Evolutionary conservation across 2,329 filamentous ascomycete genomes (phyloP), one percentile per base, ranked within the genome.

Genomic region (Dothidotthia symphoricarpi): DNA sequence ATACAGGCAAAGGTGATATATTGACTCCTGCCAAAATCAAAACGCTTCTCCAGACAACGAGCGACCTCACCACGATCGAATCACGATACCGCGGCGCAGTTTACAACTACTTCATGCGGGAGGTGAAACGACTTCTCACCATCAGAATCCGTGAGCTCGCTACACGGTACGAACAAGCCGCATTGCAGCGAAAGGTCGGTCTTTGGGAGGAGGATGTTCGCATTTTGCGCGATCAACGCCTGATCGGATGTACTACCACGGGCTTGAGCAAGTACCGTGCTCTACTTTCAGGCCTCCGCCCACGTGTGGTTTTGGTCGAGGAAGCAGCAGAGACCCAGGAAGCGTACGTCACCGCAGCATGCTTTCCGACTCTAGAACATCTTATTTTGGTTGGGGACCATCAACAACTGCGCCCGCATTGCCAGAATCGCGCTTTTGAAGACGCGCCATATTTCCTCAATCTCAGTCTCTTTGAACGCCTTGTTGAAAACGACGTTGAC

Each of bases 221-320:
- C 34, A 33, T 62, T 4, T 45, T 62, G 14, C 39, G 46, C 34
- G 34, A 50, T 3, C 70, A 77, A 4, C 78, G 74, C 38, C 60
- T 85, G 16, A 74, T 85, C 34, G 81, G 81, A 7, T 75, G 83
- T 72, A 95, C 88, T 0, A 89, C 85, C 0, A 94, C 88, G 0
- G 87, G 88, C 1, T 61, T 94, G 7, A 83, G 82, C 64, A 94
- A 94, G 52, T 91, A 93, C 45, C 80, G 87, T 3, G 78, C 76
- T 1, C 71, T 91, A 2, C 71, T 94, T 15, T 73, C 81, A 1
- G 78, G 78, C 2, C 59, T 91, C 4, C 72, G 77, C 17, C 86
- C 88, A 0, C 78, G 73, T 16, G 73, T 87, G 3, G 73, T 91
- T 11, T 68, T 94, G 25, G 82, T 94, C 32, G 85, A 93, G 69